phyloP scores from a whole-genome alignment of 352 stramenopile genomes.

The Globisporangium sylvaticum region DNA sequence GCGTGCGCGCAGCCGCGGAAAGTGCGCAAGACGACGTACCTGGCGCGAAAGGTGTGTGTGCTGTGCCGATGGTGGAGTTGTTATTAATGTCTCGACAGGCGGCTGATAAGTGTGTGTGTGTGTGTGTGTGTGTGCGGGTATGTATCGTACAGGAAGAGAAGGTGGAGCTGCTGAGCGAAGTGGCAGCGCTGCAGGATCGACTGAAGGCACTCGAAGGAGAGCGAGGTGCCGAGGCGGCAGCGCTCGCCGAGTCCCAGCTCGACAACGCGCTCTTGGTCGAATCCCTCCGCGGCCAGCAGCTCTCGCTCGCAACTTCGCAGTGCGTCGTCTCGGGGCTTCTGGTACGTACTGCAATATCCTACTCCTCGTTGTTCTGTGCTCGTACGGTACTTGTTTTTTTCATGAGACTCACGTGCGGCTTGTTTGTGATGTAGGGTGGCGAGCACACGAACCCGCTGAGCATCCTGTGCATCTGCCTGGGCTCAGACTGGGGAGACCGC shows the following conservation, averaged over 20 bases:
- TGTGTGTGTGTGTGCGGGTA: not conserved
- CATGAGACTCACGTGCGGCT: not conserved
- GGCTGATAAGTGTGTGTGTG: not conserved
- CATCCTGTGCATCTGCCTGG: slow-evolving; percentile 34
- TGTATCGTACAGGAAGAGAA: slow-evolving; percentile 44
- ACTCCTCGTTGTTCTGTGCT: too few species aligned
- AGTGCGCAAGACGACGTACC: slow-evolving; percentile 15
- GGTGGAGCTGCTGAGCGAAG: slow-evolving; percentile 30
- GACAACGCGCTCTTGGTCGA: slow-evolving; percentile 18
- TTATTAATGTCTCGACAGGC: not conserved
- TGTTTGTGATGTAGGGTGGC: not conserved
- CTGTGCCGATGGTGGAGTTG: too few species aligned
- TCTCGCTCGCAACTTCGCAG: slow-evolving; percentile 29
- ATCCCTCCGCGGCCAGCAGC: slow-evolving; percentile 26
- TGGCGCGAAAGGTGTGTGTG: slow-evolving; percentile 8
- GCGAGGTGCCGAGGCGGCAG: not conserved
- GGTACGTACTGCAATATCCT: slow-evolving; percentile 3
- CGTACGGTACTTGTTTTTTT: too few species aligned
- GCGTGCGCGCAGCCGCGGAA: not conserved
- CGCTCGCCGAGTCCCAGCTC: not conserved
- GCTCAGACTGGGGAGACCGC: slow-evolving; percentile 22
- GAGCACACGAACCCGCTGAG: slow-evolving; percentile 25
- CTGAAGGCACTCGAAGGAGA: slow-evolving; percentile 16
- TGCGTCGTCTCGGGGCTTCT: slow-evolving; percentile 33
- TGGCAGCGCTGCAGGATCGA: slow-evolving; percentile 26